Percentiles rank a stretch among this genome's conserved stretches.
phyloP scores from a whole-genome alignment of 371 early-diverging fungal genomes.

The Blyttiomyces sp. region DNA sequence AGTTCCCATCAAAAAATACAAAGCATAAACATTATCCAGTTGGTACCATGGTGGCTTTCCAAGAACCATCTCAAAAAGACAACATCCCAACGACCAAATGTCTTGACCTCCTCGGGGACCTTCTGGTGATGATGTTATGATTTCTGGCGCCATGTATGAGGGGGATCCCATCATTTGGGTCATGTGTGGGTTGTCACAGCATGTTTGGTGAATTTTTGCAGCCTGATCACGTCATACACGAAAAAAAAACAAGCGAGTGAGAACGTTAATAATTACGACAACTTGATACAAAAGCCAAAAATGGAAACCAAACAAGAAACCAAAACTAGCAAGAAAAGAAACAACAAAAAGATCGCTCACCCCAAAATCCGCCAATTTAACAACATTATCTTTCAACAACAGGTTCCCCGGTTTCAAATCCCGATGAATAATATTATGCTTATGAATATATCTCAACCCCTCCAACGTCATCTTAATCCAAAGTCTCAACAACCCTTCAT shows the following conservation, averaged over 20 bases:
- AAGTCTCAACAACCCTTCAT: background rate
- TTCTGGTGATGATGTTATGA: conserved; percentile 8
- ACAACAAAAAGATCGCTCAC: too few relatives aligned
- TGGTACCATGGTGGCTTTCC: conserved; percentile 21
- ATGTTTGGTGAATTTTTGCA: conserved; percentile 3
- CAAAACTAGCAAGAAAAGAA: too few relatives aligned
- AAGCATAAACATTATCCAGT: conserved; percentile 22
- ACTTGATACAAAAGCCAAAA: too few relatives aligned
- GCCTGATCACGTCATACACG: background rate
- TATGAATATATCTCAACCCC: conserved; percentile 13
- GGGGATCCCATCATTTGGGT: conserved; percentile 11
- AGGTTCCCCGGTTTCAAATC: conserved; percentile 44
- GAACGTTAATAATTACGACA: too few relatives aligned
- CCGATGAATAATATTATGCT: conserved; percentile 12
- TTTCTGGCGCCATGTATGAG: conserved; percentile 15
- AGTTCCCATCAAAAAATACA: conserved; percentile 15
- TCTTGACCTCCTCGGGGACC: conserved; percentile 17
- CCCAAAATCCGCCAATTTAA: conserved; percentile 70
- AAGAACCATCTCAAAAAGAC: conserved; percentile 27
- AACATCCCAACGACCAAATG: conserved; percentile 28
- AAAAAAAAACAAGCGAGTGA: background rate
- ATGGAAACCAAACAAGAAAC: too few relatives aligned
- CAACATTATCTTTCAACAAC: conserved; percentile 41
- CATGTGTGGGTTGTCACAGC: conserved; percentile 8
- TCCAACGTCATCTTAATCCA: conserved; percentile 18